Evolutionary conservation across 2,329 filamentous ascomycete species (phyloP).

Genomic region (Neonectria coccinea): DNA sequence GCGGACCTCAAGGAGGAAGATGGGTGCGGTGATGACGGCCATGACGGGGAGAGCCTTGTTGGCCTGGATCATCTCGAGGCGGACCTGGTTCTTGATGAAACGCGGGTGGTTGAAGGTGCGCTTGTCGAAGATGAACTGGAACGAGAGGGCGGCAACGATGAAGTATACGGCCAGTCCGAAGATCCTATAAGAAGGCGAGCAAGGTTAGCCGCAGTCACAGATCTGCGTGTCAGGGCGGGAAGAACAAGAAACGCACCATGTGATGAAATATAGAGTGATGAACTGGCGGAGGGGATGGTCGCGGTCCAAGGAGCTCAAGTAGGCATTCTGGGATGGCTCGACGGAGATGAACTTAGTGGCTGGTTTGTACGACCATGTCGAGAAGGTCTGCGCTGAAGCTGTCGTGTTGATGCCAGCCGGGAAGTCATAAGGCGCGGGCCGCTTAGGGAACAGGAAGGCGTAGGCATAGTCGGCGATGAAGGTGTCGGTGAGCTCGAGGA

Average conservation of each 20-base stretch:
- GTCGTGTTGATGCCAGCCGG: slow-evolving; percentile 63
- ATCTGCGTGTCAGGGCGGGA: background rate
- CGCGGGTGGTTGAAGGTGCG: slow-evolving; percentile 89
- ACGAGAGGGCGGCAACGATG: slow-evolving; percentile 83
- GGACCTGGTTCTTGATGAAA: slow-evolving; percentile 93
- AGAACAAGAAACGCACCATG: slow-evolving; percentile 72
- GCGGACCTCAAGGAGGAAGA: slow-evolving; percentile 85
- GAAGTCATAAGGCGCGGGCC: slow-evolving; percentile 64
- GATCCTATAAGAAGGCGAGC: slow-evolving; percentile 68
- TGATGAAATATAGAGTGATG: slow-evolving; percentile 82
- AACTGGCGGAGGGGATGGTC: slow-evolving; percentile 83
- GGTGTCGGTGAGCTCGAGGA: slow-evolving; percentile 87
- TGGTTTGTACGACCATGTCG: slow-evolving; percentile 76
- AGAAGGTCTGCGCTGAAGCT: slow-evolving; percentile 64
- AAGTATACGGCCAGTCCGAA: slow-evolving; percentile 90
- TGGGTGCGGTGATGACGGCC: slow-evolving; percentile 82
- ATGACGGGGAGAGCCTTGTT: slow-evolving; percentile 83
- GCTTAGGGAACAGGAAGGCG: slow-evolving; percentile 74
- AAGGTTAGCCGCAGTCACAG: background rate
- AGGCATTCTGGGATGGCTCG: slow-evolving; percentile 80
- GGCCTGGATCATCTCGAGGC: slow-evolving; percentile 86
- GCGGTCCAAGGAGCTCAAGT: slow-evolving; percentile 79
- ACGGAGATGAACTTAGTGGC: slow-evolving; percentile 77
- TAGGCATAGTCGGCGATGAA: slow-evolving; percentile 85
- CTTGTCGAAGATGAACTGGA: slow-evolving; percentile 92